Base-by-base conservation (phyloP, 768 basidiomycete species). In the Leucosporidium creatinivorum region DNA sequence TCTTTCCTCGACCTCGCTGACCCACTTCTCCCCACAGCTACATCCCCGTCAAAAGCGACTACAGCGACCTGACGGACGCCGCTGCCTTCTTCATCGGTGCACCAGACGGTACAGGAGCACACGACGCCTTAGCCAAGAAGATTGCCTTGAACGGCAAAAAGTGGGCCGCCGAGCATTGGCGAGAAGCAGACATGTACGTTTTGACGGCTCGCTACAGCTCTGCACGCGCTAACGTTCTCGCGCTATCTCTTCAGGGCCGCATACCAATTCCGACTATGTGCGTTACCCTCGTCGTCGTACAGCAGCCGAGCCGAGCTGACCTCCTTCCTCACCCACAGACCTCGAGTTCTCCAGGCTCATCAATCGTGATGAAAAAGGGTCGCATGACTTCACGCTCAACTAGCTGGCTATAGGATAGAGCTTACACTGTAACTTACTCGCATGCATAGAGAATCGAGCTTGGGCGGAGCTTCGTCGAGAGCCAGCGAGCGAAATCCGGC, bases 71-170 rank as follows among this genome's bases (percentile, higher is more conserved):
- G 9, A 83, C 87, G 74, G 89, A 91, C 72, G 80, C 84, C 6
- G 80, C 88, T 51, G 77, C 85, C 1, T 91, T 91, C 80, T 89
- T 89, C 79, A 83, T 84, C 0, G 87, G 88, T 2, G 83, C 84
- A 69, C 79, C 81, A 19, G 80, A 83, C 67, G 85, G 86, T 21
- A 81, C 82, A 39, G 82, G 82, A 8, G 84, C 80, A 0, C 87
- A 89, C 69, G 87, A 89, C 61, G 82, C 79, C 0, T 73, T 87
- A 50, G 87, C 83, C 1, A 75, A 75, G 56, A 82, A 80, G 63
- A 87, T 89, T 49, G 88, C 85, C 0, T 63, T 75, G 5, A 80
- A 82, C 1, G 86, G 87, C 12, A 72, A 70, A 60, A 67, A 74
- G 49, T 76, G 72, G 65, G 73, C 75, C 23, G 26, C 58, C 30